A percentile compares a stretch with the other conserved stretches of the same genome.
phyloP scores from a whole-genome alignment of 1,284 basidiomycete species.

The Thecaphora frezii region DNA sequence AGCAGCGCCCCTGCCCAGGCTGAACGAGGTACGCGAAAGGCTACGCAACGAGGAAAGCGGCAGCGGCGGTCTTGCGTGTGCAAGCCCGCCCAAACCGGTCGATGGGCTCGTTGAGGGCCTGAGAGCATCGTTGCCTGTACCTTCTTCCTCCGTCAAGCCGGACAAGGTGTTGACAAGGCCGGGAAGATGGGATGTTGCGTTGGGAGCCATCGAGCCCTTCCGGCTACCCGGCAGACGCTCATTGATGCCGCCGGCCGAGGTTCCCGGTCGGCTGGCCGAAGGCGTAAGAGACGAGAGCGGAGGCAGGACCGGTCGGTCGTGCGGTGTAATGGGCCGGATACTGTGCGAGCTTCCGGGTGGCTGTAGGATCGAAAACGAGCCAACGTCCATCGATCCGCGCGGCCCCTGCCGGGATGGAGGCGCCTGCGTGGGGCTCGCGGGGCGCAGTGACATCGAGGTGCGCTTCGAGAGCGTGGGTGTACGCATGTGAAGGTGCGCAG shows the following conservation, averaged over 20 bases:
- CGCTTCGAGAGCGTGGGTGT: slow-evolving; percentile 32
- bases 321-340: slow-evolving; percentile 24
- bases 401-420: slow-evolving; percentile 27
- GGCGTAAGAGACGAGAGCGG: slow-evolving; percentile 39
- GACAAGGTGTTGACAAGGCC: slow-evolving; percentile 28
- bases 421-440: slow-evolving; percentile 12
- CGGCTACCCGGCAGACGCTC: slow-evolving; percentile 16
- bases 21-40: slow-evolving; percentile 13
- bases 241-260: slow-evolving; percentile 15
- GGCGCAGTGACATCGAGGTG: slow-evolving; percentile 4
- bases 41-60: slow-evolving; percentile 25
- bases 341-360: slow-evolving; percentile 39
- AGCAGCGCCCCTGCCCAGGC: slow-evolving; percentile 15
- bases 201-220: slow-evolving; percentile 8
- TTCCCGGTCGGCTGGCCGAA: slow-evolving; percentile 39
- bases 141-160: slow-evolving; percentile 18
- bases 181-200: slow-evolving; percentile 35
- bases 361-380: slow-evolving; percentile 17
- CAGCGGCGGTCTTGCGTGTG: slow-evolving; percentile 18
- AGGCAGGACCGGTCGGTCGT: slow-evolving; percentile 44
- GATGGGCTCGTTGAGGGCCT: slow-evolving; percentile 30
- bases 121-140: slow-evolving; percentile 9
- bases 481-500: slow-evolving; percentile 45
- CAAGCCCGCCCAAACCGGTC: slow-evolving; percentile 8
- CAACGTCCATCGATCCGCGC: slow-evolving; percentile 26